A percentile compares a stretch with the other conserved stretches of the same genome.
Conservation (phyloP, 805 yeast genomes). For the Myxozyma neglecta region DNA sequence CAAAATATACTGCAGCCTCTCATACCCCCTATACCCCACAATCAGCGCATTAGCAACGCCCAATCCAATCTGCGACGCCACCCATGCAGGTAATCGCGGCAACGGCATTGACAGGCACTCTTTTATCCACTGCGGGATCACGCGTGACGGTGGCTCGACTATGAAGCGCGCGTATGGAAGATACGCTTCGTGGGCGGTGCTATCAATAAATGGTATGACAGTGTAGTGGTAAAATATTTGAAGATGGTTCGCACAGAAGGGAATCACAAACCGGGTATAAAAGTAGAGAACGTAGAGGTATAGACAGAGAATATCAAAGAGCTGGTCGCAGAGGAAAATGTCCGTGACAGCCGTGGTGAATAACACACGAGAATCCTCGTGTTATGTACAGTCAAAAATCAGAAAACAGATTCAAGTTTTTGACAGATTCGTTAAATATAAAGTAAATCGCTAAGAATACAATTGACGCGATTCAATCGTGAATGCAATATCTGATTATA, state of each 20-base stretch:
- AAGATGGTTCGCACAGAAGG: neutral
- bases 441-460: too few relatives aligned
- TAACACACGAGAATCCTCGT: too few relatives aligned
- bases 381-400: neutral
- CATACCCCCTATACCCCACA: constrained; percentile 27
- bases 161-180: neutral
- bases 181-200: neutral
- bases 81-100: constrained; percentile 24
- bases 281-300: neutral
- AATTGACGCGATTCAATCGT: too few relatives aligned
- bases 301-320: neutral
- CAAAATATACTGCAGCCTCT: constrained; percentile 18
- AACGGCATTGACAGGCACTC: constrained; percentile 18
- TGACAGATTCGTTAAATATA: too few relatives aligned
- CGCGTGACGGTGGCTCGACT: neutral
- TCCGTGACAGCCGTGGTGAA: neutral
- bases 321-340: neutral
- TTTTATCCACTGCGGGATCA: constrained; percentile 4
- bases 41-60: constrained; percentile 27
- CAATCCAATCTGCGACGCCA: constrained; percentile 28
- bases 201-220: neutral
- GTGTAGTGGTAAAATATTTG: neutral
- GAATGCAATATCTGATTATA: too few relatives aligned
- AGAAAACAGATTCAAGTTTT: neutral
- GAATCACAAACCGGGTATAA: neutral